Base-by-base conservation (phyloP, 2,329 filamentous ascomycete species). In the Colletotrichum sp. region DNA sequence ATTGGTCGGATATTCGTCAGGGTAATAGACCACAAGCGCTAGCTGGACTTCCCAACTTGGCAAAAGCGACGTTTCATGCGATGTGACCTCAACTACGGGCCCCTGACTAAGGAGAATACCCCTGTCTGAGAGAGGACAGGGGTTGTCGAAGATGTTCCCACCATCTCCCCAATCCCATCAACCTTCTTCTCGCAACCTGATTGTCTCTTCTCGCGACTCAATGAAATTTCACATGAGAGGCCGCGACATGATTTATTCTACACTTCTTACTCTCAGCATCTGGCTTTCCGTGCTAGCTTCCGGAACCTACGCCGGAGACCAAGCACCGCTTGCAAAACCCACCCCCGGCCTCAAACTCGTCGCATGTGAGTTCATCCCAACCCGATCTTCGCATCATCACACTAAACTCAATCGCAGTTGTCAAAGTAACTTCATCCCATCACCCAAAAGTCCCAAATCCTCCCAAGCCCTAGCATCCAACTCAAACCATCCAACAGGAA, bases 341-440 rank as follows among this genome's bases (percentile, higher is more conserved):
- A 2, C 3, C 18, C 24, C 7, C 5, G 14, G 38, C 4, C 24
- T 59, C 30, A 61, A 26, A n/a, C 64, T 73, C 2, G 61, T 75
- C 26, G 69, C 69, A 13, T 73, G 73, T 75, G 26, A 69, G 73
- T 75, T 26, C 21, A 14, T 38, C 26, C n/a, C 10, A 61, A 38
- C 10, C 6, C n/a, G n/a, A 52, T 52, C 43, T 52, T 32, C 18
- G 3, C 14, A 30, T 12, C 7, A 34, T 10, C 5, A 21, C 36
- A 12, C 38, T 8, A 26, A 21, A 71, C 38, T 30, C 16, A 5
- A 61, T n/a, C 12, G 4, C 59, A 75, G 73, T 61, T 59, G 38
- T 64, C 10, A 63, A 18, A 16, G 73, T 73, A 63, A 16, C 28
- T 48, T 24, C 64, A 32, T 32, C 18, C 21, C 38, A 55, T 43